Base-by-base conservation (phyloP, 2,329 filamentous ascomycete species). In the Fusarium sp. region DNA sequence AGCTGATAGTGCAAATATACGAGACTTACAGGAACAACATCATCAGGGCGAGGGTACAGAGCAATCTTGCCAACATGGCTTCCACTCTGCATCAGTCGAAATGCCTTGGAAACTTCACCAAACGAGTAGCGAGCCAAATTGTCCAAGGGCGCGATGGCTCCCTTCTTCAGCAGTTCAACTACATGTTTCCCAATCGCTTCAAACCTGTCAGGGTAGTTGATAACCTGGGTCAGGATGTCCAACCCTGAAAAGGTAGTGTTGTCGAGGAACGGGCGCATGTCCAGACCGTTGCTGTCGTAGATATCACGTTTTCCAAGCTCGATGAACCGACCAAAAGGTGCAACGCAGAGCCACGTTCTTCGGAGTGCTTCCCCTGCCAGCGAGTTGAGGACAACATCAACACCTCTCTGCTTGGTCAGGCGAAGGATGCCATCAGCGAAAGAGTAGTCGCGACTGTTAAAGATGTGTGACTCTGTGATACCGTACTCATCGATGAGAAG, bases 241-340 rank as follows among this genome's bases (percentile, higher is more conserved):
- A 66, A 56, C 11, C 55, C 58, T n/a, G 50, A 52, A 13, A 64
- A 66, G 17, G 51, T 53, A 5, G 44, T 46, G 29, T 57, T 64
- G 21, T 51, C 27, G 4, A 49, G 51, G 44, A 79, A 79, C 1
- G 71, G 72, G 2, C 64, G 51, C 76, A 79, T 79, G 10, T 54
- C 46, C 5, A 67, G 41, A 6, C 47, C 32, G 0, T 51, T 53
- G 32, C 59, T 64, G 36, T 45, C 49, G 4, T 48, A 46, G 19
- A 76, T 71, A 43, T 76, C 73, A 6, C 62, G 59, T 51, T 70
- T 72, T 7, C 73, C 73, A 17, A 77, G 71, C 54, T 78, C 76
- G 1, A 78, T 49, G 31, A 77, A 74, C 2, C 67, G 61, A 0
- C 76, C 75, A 43, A 69, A 71, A 1, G 50, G 48, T 3, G 76